phyloP scores from a whole-genome alignment of 1,139 yeast genomes.

The Pichia sp. region DNA sequence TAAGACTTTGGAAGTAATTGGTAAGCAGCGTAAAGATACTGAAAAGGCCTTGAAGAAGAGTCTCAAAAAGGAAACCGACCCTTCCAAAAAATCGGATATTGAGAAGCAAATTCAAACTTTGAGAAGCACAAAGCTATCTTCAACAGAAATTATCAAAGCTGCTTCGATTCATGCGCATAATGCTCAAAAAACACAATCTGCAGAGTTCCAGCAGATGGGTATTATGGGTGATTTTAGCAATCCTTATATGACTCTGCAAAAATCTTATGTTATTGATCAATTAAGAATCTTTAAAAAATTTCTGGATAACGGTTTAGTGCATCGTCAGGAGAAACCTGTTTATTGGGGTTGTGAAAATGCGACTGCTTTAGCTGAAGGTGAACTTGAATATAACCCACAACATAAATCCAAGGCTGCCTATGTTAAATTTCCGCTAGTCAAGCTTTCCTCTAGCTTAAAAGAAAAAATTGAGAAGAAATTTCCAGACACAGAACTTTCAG shows the following conservation, averaged over 20 bases:
- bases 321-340: constrained; percentile 86
- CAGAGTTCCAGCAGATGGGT: constrained; percentile 60
- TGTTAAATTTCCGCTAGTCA: constrained; percentile 51
- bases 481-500: constrained; percentile 8
- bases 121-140: constrained; percentile 24
- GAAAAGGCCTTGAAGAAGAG: constrained; percentile 30
- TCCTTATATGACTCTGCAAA: constrained; percentile 67
- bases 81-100: constrained; percentile 12
- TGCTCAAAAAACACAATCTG: constrained; percentile 56
- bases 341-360: constrained; percentile 95
- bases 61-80: constrained; percentile 18
- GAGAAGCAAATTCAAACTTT: constrained; percentile 11
- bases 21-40: constrained; percentile 21
- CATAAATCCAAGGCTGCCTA: constrained; percentile 68
- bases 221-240: constrained; percentile 76
- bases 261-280: constrained; percentile 66
- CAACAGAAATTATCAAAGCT: constrained; percentile 49
- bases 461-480: constrained; percentile 1
- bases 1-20: constrained; percentile 54
- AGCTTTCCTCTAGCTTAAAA: constrained; percentile 2
- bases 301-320: constrained; percentile 59
- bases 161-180: constrained; percentile 62
- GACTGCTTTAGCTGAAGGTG: constrained; percentile 96
- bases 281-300: constrained; percentile 59
- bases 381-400: constrained; percentile 71